A percentile compares a stretch with the other conserved stretches of the same genome.
Conservation (phyloP, 495 filamentous ascomycete species). For the Bathelium albidoporum region DNA sequence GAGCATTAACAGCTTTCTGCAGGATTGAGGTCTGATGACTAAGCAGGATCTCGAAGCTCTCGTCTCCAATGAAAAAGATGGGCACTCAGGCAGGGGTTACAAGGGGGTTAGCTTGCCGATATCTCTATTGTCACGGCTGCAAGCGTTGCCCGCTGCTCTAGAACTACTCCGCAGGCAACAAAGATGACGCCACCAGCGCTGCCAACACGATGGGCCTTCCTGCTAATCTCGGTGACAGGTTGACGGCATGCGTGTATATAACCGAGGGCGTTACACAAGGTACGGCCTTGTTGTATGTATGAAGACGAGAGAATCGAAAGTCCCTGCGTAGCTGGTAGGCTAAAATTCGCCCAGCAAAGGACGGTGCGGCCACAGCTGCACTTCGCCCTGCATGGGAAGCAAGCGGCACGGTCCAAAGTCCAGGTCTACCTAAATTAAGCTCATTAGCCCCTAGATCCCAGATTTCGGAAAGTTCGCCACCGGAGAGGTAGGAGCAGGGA, state of each 20-base stretch:
- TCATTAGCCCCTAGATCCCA: neutral
- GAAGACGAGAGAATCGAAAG: neutral
- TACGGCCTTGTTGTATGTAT: neutral
- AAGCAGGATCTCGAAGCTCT: too few species aligned
- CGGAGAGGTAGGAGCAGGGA: neutral
- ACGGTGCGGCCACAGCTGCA: neutral
- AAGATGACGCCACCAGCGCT: neutral
- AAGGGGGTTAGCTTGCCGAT: too few species aligned
- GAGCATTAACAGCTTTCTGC: too few species aligned
- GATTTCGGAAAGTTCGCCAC: neutral
- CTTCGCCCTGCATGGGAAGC: neutral
- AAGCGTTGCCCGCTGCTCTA: neutral
- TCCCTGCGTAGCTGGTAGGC: neutral
- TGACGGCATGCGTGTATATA: neutral
- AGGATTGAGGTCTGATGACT: too few species aligned
- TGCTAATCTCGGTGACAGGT: neutral
- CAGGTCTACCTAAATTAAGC: too few species aligned
- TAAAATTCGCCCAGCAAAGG: neutral
- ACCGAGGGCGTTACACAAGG: neutral
- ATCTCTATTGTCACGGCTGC: neutral
- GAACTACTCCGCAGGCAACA: neutral
- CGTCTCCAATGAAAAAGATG: too few species aligned
- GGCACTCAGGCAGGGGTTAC: too few species aligned
- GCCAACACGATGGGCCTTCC: neutral
- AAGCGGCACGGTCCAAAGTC: neutral